These are phyloP conservation scores for Penicillium pulvis DNA, from an alignment of 495 filamentous ascomycete genomes.

Conservation along the genomic window DNA sequence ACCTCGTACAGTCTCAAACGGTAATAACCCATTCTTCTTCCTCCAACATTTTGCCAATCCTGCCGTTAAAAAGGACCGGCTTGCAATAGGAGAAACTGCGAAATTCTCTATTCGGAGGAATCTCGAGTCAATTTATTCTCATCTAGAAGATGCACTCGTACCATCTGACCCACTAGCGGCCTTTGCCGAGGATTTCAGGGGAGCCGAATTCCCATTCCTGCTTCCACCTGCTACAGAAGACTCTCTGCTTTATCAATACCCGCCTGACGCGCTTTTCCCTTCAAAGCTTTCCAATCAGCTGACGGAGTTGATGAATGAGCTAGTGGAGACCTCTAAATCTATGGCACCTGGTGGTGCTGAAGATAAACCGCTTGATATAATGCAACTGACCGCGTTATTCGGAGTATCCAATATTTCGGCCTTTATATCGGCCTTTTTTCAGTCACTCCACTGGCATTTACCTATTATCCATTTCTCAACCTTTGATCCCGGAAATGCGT, in stretches of 20 bases:
- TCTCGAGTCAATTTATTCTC: conserved; percentile 34
- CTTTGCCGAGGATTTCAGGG: conserved; percentile 17
- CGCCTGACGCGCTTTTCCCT: conserved; percentile 24
- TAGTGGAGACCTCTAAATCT: conserved; percentile 39
- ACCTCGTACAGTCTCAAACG: conserved; percentile 42
- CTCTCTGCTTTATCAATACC: conserved; percentile 21
- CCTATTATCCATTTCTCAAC: conserved; percentile 45
- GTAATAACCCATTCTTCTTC: conserved; percentile 31
- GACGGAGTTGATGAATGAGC: conserved; percentile 29
- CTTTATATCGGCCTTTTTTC: conserved; percentile 43
- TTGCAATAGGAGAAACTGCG: conserved; percentile 42
- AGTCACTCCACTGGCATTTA: conserved; percentile 43
- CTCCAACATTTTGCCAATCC: conserved; percentile 39
- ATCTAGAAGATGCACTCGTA: conserved; percentile 35
- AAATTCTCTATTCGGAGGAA: conserved; percentile 36
- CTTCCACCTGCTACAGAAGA: conserved; percentile 19
- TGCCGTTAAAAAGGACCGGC: conserved; percentile 32
- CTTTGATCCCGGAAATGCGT: conserved; percentile 39
- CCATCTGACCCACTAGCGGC: conserved; percentile 23
- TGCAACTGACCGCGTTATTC: conserved; percentile 30
- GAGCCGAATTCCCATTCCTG: conserved; percentile 20
- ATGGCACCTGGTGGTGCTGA: conserved; percentile 19
- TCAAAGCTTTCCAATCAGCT: conserved; percentile 35
- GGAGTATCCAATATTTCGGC: conserved; percentile 34
- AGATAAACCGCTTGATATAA: conserved; percentile 21